phyloP scores from a whole-genome alignment of 1,284 basidiomycete species.

The Pseudozyma tsukubaensis region DNA sequence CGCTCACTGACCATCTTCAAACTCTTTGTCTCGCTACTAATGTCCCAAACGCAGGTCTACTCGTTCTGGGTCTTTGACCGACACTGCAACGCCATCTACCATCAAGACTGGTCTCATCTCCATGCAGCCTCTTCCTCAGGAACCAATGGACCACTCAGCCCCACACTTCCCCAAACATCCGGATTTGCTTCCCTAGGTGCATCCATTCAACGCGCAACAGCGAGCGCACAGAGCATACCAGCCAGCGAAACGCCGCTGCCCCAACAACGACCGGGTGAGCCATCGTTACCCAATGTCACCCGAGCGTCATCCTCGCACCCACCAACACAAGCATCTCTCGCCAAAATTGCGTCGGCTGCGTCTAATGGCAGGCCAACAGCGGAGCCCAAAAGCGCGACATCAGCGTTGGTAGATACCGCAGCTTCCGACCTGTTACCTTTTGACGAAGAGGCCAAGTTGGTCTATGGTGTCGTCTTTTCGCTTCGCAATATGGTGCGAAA shows the following conservation, averaged over 20 bases:
- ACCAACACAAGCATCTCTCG: background rate
- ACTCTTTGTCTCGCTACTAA: background rate
- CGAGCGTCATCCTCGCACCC: conserved; percentile 9
- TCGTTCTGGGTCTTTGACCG: conserved; percentile 68
- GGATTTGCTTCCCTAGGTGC: conserved; percentile 54
- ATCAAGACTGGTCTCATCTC: conserved; percentile 66
- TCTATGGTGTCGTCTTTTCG: conserved; percentile 93
- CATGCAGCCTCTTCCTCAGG: conserved; percentile 29
- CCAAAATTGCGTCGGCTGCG: conserved; percentile 1
- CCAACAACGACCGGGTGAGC: conserved; percentile 29
- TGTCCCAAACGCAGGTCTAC: conserved; percentile 44
- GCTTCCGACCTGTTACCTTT: conserved; percentile 73
- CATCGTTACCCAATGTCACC: conserved; percentile 47
- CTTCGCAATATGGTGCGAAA: conserved; percentile 95
- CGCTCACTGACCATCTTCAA: background rate
- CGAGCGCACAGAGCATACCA: conserved; percentile 9
- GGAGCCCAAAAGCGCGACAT: conserved; percentile 9
- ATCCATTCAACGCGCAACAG: conserved; percentile 53
- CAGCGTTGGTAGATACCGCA: conserved; percentile 13
- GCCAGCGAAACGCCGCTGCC: conserved; percentile 17
- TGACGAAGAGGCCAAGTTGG: conserved; percentile 96
- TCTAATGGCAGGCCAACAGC: conserved; percentile 1
- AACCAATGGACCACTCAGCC: conserved; percentile 16
- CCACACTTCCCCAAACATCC: conserved; percentile 41
- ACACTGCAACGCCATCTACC: conserved; percentile 64